Evolutionary conservation across 139 green algal species (phyloP).

Genomic region (Chlorella sp.): DNA sequence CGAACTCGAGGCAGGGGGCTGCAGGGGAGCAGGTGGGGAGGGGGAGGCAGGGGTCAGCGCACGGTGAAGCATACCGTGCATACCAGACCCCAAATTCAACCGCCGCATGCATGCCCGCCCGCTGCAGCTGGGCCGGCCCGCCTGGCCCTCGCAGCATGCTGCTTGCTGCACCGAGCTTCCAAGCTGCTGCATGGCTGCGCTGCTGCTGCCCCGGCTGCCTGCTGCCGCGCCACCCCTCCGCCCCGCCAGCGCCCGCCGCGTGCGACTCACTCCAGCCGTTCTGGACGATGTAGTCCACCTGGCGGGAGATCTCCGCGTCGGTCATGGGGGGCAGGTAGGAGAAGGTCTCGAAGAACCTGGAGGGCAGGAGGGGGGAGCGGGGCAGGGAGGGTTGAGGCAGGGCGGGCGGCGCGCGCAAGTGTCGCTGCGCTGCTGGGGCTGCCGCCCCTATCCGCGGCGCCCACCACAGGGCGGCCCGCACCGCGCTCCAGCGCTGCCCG

Average conservation of each 20-base stretch:
- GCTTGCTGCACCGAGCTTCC: constrained; percentile 12
- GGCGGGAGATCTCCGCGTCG: constrained; percentile 87
- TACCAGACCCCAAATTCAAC: no score
- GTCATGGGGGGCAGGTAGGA: constrained; percentile 97
- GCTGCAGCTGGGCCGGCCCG: no score
- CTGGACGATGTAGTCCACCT: constrained; percentile 96
- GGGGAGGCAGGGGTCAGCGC: not conserved
- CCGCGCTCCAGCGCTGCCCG: not conserved
- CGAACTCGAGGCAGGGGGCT: constrained; percentile 96
- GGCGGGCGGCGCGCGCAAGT: not conserved
- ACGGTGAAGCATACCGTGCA: no score
- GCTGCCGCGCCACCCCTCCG: no score
- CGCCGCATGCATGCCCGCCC: no score
- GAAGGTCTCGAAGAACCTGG: constrained; percentile 98
- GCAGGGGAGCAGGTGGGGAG: not conserved
- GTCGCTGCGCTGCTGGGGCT: not conserved
- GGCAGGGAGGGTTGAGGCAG: not conserved
- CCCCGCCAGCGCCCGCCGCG: no score
- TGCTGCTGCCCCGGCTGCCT: not conserved
- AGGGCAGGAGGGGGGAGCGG: not conserved
- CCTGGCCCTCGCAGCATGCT: not conserved
- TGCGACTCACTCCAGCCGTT: constrained; percentile 72
- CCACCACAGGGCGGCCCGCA: not conserved
- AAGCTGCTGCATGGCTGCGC: not conserved
- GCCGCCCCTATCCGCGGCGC: not conserved